These are phyloP conservation scores for Fusarium coicis DNA, from an alignment of 2,329 filamentous ascomycete genomes.

Conservation along the genomic window DNA sequence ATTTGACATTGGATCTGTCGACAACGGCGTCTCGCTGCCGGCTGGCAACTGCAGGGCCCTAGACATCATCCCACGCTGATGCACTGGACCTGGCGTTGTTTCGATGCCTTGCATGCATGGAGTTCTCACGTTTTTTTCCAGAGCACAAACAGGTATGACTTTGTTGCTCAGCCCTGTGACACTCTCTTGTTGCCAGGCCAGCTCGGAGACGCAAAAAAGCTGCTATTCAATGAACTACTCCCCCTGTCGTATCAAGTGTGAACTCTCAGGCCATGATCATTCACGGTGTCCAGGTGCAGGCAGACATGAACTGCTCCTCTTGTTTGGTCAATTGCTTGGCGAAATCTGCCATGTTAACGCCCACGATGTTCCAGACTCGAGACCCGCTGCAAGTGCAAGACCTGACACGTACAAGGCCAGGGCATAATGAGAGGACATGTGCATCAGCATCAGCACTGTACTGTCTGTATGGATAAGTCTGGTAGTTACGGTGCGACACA, in stretches of 20 bases:
- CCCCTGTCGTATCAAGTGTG: neutral
- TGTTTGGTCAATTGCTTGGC: conserved; percentile 31
- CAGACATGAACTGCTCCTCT: conserved; percentile 29
- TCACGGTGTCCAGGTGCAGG: neutral
- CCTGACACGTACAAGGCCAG: conserved; percentile 21
- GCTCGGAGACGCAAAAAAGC: conserved; percentile 10
- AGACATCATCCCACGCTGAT: neutral
- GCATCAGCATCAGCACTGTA: conserved; percentile 4
- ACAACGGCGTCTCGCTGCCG: conserved; percentile 1
- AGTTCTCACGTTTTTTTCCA: neutral
- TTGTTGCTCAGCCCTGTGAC: neutral
- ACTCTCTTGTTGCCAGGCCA: neutral
- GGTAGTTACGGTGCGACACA: conserved; percentile 30
- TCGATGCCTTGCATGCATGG: conserved; percentile 14
- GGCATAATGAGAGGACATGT: neutral
- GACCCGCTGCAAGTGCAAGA: conserved; percentile 30
- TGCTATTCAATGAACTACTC: conserved; percentile 5
- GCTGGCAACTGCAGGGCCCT: conserved; percentile 20
- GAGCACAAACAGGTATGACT: neutral
- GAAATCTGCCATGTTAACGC: conserved; percentile 23
- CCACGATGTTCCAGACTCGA: conserved; percentile 36
- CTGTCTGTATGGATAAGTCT: neutral
- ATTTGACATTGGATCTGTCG: conserved; percentile 25
- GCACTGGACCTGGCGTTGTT: conserved; percentile 12
- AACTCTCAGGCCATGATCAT: conserved; percentile 1